Evolutionary conservation across 805 yeast genomes (phyloP), one percentile per base, ranked within the genome.

Genomic region (Candida succiphila): DNA sequence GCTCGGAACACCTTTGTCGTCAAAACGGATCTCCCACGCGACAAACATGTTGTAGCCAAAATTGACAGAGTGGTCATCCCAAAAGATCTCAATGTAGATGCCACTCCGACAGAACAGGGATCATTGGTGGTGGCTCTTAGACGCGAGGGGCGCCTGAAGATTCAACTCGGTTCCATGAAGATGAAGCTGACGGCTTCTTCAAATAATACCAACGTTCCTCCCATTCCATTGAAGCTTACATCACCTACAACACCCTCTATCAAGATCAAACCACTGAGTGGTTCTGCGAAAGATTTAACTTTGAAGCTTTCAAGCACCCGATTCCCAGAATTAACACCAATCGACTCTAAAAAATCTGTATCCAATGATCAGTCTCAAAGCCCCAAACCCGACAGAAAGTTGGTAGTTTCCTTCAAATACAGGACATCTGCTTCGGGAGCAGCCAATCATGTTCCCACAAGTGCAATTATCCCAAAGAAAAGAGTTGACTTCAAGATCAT

Each of bases 1-100:
- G 72, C 87, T 6, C 56, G 60, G 21, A 78, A 81, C 40, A 63
- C 73, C 2, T 67, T 78, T 29, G 48, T 69, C n/a, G 86, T 86
- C 2, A 67, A 60, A 4, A 57, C 87, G 17, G 69, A 75, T 5
- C 57, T 76, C 12, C 96, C 96, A 3, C 67, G 76, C 42, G 75
- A 75, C 33, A 78, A 73, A 49, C 74, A 72, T 42, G 60, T 92
- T 17, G 73, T 71, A 7, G 84, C 86, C 1, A 69, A 66, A 41
- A 45, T 70, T 33, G 41, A 65, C 5, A 41, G 38, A 19, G 45
- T 41, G 3, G 33, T 33, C 2, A 26, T 31, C 4, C 22, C 25
- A 3, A 13, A 13, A n/a, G 34, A 31, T 15, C n/a, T n/a, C n/a
- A n/a, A n/a, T n/a, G n/a, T n/a, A n/a, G 39, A 30, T 3, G 25